These are phyloP conservation scores for Serendipita sp. DNA, from an alignment of 768 basidiomycete genomes.

Conservation along the genomic window DNA sequence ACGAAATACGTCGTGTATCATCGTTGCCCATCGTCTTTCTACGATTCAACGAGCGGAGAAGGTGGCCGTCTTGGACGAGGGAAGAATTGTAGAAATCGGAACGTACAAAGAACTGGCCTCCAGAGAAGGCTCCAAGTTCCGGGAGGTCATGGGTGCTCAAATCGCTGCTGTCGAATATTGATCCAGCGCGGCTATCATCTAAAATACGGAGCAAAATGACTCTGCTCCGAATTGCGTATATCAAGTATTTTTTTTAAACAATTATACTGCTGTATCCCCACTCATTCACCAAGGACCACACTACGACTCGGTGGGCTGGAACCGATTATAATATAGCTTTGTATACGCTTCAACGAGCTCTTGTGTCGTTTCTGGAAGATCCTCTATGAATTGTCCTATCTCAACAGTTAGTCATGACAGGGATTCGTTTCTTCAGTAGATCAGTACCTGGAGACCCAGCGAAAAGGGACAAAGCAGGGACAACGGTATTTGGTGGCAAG, in stretches of 20 bases:
- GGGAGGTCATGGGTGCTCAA: constrained; percentile 4
- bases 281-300: background rate
- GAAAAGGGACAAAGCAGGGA: constrained; percentile 77
- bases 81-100: constrained; percentile 2
- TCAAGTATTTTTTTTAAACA: too few relatives aligned
- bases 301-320: constrained; percentile 32
- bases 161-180: constrained; percentile 3
- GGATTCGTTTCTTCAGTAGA: background rate
- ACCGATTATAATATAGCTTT: constrained; percentile 73
- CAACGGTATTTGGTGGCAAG: constrained; percentile 80
- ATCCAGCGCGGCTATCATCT: background rate
- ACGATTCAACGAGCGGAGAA: constrained; percentile 83
- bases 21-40: constrained; percentile 80
- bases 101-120: constrained; percentile 3
- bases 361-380: constrained; percentile 87
- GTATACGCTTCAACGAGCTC: constrained; percentile 78
- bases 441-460: constrained; percentile 70
- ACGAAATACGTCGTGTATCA: constrained; percentile 69
- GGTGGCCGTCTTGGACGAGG: constrained; percentile 71
- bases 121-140: constrained; percentile 2
- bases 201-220: too few relatives aligned
- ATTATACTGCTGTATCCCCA: too few relatives aligned
- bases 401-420: background rate
- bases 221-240: too few relatives aligned
- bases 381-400: constrained; percentile 62